Percentiles rank a stretch among this genome's conserved stretches.
Conservation (phyloP, 169 alveolate genomes). For the Plasmodium billcollinsi region DNA sequence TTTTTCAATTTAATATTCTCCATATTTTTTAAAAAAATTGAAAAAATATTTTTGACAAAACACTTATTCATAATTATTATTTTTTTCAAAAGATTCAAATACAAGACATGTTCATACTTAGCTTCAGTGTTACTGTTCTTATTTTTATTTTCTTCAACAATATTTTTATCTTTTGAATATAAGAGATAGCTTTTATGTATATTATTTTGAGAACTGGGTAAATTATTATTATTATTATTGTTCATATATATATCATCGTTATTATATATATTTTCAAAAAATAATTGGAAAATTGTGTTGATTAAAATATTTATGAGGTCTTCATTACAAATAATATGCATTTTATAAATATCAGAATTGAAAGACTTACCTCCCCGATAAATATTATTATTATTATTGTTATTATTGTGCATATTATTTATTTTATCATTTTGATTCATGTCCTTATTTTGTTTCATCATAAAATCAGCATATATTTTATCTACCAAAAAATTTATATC, state of each 20-base stretch:
- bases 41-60: slow-evolving; percentile 76
- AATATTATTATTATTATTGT: not conserved
- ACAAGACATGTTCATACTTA: not conserved
- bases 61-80: slow-evolving; percentile 62
- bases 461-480: slow-evolving; percentile 72
- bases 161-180: slow-evolving; percentile 59
- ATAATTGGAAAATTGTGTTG: slow-evolving; percentile 51
- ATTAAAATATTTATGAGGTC: slow-evolving; percentile 66
- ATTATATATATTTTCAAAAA: slow-evolving; percentile 8
- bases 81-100: slow-evolving; percentile 47
- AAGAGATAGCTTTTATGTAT: slow-evolving; percentile 60
- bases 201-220: not conserved
- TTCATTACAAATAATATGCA: slow-evolving; percentile 50
- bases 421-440: not conserved
- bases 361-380: no score
- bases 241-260: not conserved
- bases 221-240: not conserved
- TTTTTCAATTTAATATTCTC: slow-evolving; percentile 11
- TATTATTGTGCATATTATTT: not conserved
- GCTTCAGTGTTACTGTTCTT: not conserved
- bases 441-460: slow-evolving; percentile 18
- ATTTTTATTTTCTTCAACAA: not conserved
- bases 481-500: slow-evolving; percentile 66
- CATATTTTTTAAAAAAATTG: slow-evolving; percentile 61
- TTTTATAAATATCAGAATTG: not conserved